A percentile compares a stretch with the other conserved stretches of the same genome.
phyloP scores from a whole-genome alignment of 2,329 filamentous ascomycete genomes.

The Torrubiella hemipterigena region DNA sequence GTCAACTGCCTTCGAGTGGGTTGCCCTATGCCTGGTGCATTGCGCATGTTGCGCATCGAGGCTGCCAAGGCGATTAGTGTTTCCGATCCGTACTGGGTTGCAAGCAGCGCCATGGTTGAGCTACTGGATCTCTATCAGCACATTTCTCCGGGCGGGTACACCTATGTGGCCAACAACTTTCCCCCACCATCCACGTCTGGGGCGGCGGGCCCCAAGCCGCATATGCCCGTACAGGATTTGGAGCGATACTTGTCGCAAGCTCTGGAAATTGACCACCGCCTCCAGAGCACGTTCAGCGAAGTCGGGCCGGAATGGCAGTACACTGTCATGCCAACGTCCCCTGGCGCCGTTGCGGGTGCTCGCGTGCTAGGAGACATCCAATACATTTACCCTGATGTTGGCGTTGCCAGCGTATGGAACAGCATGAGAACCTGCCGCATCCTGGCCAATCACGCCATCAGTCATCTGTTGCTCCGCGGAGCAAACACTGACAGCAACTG shows the following conservation, averaged over 20 bases:
- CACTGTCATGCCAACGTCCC: constrained; percentile 3
- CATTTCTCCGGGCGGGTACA: constrained; percentile 6
- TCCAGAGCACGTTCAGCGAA: constrained; percentile 5
- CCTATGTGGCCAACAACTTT: constrained; percentile 2
- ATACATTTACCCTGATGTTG: constrained; percentile 6
- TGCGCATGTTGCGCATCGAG: constrained; percentile 6
- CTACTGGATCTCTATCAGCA: constrained; percentile 6
- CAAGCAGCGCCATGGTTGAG: constrained; percentile 6
- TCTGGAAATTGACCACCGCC: constrained; percentile 6
- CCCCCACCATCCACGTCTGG: background rate
- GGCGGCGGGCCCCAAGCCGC: background rate
- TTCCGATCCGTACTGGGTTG: constrained; percentile 6
- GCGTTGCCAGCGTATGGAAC: constrained; percentile 6
- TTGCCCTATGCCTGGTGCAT: constrained; percentile 3
- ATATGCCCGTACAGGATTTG: constrained; percentile 4
- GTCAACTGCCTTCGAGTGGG: constrained; percentile 5
- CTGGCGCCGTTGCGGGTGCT: background rate
- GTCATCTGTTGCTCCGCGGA: constrained; percentile 4
- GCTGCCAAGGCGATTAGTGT: constrained; percentile 6
- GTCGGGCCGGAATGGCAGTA: constrained; percentile 5
- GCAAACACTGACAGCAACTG: constrained; percentile 6
- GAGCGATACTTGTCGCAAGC: constrained; percentile 6
- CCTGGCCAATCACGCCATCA: constrained; percentile 6
- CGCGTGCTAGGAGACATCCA: constrained; percentile 4
- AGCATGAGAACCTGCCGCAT: constrained; percentile 6